Conservation (phyloP, 2,329 filamentous ascomycete genomes). For the Cladorrhinum sp. region DNA sequence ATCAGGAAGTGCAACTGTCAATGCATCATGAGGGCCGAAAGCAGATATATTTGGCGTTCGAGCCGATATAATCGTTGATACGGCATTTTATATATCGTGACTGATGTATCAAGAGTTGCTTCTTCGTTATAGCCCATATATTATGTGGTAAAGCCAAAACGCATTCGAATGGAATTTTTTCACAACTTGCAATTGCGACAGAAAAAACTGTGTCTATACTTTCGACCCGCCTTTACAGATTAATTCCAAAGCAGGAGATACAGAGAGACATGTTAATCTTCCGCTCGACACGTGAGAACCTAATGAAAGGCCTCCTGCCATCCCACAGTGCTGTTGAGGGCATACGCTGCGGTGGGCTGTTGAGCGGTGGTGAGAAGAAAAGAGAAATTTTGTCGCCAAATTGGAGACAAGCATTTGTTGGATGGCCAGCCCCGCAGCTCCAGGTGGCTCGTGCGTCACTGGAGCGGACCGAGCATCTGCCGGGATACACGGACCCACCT, state of each 20-base stretch:
- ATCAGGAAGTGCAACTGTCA: too few species aligned
- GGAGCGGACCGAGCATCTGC: slow-evolving; percentile 18
- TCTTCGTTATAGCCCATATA: too few species aligned
- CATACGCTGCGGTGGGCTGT: slow-evolving; percentile 35
- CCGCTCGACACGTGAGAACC: slow-evolving; percentile 55
- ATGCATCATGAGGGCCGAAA: too few species aligned
- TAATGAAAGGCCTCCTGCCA: slow-evolving; percentile 52
- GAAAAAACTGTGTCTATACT: slow-evolving; percentile 64
- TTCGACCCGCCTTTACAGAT: slow-evolving; percentile 82
- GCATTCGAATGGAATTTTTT: too few species aligned
- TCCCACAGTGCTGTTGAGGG: slow-evolving; percentile 35
- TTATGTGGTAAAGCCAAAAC: too few species aligned
- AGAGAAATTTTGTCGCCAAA: slow-evolving; percentile 29
- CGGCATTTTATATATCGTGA: too few species aligned
- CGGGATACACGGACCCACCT: slow-evolving; percentile 8
- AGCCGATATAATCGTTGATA: too few species aligned
- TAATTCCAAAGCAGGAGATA: slow-evolving; percentile 85
- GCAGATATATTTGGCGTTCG: too few species aligned
- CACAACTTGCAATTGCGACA: background rate
- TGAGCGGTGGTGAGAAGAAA: slow-evolving; percentile 39
- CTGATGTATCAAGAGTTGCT: too few species aligned
- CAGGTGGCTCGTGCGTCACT: slow-evolving; percentile 17
- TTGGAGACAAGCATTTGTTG: slow-evolving; percentile 5
- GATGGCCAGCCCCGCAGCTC: too few species aligned
- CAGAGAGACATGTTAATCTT: slow-evolving; percentile 65